Evolutionary conservation across 371 early-diverging fungal species (phyloP).

Genomic region (Vittaforma corneae): DNA sequence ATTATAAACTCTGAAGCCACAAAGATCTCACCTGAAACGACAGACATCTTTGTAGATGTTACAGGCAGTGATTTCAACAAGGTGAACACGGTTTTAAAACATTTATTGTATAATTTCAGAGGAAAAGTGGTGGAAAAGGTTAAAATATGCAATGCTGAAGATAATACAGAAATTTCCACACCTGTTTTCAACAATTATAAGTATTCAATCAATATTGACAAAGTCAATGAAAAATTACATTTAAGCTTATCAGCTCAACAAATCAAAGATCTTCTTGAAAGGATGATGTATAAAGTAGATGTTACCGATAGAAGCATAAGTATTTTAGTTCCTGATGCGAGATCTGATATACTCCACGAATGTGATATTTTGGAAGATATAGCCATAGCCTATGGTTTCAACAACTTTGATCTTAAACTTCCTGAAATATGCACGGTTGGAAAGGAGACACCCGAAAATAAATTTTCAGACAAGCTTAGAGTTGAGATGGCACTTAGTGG

Average conservation of each 20-base stretch:
- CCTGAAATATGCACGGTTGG: conserved; percentile 71
- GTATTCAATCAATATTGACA: conserved; percentile 62
- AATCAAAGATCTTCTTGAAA: conserved; percentile 31
- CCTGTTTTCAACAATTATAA: neutral
- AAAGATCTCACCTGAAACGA: conserved; percentile 83
- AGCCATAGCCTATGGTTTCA: conserved; percentile 94
- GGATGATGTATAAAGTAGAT: conserved; percentile 59
- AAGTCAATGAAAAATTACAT: conserved; percentile 61
- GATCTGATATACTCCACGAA: conserved; percentile 87
- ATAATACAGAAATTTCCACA: conserved; percentile 44
- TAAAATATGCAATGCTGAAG: conserved; percentile 60
- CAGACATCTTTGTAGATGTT: conserved; percentile 92
- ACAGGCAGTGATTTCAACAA: conserved; percentile 77
- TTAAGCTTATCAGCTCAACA: conserved; percentile 22
- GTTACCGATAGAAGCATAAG: conserved; percentile 62
- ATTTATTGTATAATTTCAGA: conserved; percentile 56
- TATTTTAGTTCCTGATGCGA: conserved; percentile 76
- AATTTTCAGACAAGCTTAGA: conserved; percentile 74
- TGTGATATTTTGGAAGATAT: conserved; percentile 97
- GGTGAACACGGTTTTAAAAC: conserved; percentile 49
- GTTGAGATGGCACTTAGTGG: conserved; percentile 78
- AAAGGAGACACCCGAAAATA: conserved; percentile 78
- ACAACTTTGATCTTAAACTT: conserved; percentile 72
- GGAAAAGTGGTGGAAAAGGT: conserved; percentile 65
- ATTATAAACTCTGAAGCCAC: conserved; percentile 95